phyloP scores from a whole-genome alignment of 1,284 basidiomycete species.

The Marasmius fiardii region DNA sequence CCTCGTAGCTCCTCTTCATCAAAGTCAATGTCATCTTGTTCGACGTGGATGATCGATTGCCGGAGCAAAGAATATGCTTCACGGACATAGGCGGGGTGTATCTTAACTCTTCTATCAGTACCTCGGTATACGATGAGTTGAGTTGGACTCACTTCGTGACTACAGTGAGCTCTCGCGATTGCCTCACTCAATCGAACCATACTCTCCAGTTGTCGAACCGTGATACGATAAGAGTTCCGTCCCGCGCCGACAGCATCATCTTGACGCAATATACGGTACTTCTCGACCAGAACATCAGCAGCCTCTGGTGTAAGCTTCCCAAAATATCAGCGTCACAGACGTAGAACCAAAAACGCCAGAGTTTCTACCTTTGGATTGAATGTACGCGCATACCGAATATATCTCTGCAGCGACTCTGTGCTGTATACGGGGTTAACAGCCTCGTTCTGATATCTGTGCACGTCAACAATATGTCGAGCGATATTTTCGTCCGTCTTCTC shows the following conservation, averaged over 20 bases:
- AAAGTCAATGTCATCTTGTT: conserved; percentile 98
- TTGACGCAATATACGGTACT: conserved; percentile 90
- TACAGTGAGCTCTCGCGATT: conserved; percentile 96
- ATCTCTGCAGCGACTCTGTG: conserved; percentile 94
- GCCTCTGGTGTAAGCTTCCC: conserved; percentile 87
- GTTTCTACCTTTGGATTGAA: conserved; percentile 87
- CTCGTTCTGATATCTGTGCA: conserved; percentile 93
- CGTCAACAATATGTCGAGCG: conserved; percentile 96
- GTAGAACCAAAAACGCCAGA: not conserved
- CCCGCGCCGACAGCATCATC: conserved; percentile 90
- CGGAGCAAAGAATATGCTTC: conserved; percentile 93
- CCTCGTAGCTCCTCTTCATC: conserved; percentile 86
- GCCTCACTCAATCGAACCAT: conserved; percentile 98
- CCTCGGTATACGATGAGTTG: not conserved
- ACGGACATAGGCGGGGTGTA: conserved; percentile 89
- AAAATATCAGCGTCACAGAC: conserved; percentile 10
- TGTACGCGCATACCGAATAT: conserved; percentile 95
- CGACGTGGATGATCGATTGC: conserved; percentile 99
- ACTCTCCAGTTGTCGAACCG: conserved; percentile 93
- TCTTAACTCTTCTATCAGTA: conserved; percentile 42
- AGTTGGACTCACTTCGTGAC: conserved; percentile 61
- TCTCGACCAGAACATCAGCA: conserved; percentile 91
- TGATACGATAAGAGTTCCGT: conserved; percentile 93
- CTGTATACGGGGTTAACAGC: conserved; percentile 96
- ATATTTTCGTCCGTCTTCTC: conserved; percentile 91